Percentiles rank a stretch among this genome's conserved stretches.
Evolutionary conservation across 2,329 filamentous ascomycete species (phyloP).

Genomic region (Colletotrichum plurivorum): DNA sequence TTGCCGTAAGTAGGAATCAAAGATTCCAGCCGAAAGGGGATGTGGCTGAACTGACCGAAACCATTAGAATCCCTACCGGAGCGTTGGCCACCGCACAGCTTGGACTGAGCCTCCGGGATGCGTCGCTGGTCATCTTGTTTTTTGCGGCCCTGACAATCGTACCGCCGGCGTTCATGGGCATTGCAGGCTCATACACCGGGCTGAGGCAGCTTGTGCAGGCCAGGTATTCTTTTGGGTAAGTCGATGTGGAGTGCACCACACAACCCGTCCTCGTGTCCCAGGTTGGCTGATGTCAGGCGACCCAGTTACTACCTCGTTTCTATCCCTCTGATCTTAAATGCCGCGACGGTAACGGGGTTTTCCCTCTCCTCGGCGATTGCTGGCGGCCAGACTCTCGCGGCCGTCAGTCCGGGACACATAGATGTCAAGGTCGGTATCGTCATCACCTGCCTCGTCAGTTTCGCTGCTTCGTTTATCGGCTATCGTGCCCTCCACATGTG

Average conservation of each 20-base stretch:
- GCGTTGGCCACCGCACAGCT: constrained; percentile 69
- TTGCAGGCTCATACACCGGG: constrained; percentile 69
- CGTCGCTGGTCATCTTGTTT: constrained; percentile 71
- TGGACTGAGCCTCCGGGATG: constrained; percentile 68
- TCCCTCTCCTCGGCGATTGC: constrained; percentile 69
- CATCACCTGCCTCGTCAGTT: constrained; percentile 66
- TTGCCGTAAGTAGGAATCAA: constrained; percentile 62
- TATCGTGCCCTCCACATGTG: constrained; percentile 68
- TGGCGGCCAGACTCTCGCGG: constrained; percentile 67
- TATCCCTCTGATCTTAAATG: constrained; percentile 67
- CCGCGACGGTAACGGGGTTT: constrained; percentile 71
- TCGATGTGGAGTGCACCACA: background rate
- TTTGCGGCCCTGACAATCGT: constrained; percentile 68
- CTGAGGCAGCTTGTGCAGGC: constrained; percentile 73
- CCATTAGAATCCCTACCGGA: constrained; percentile 67
- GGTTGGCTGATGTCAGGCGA: constrained; percentile 6
- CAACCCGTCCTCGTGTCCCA: too few species aligned
- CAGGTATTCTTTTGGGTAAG: constrained; percentile 71
- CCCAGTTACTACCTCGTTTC: constrained; percentile 63
- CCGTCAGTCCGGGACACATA: constrained; percentile 59
- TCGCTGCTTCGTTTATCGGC: constrained; percentile 68
- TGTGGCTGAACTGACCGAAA: background rate
- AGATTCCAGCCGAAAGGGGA: background rate
- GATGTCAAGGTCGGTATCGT: constrained; percentile 70
- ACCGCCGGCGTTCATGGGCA: constrained; percentile 69